A percentile compares a stretch with the other conserved stretches of the same genome.
Conservation (phyloP, 1,284 basidiomycete genomes). For the Anthracocystis walkeri region DNA sequence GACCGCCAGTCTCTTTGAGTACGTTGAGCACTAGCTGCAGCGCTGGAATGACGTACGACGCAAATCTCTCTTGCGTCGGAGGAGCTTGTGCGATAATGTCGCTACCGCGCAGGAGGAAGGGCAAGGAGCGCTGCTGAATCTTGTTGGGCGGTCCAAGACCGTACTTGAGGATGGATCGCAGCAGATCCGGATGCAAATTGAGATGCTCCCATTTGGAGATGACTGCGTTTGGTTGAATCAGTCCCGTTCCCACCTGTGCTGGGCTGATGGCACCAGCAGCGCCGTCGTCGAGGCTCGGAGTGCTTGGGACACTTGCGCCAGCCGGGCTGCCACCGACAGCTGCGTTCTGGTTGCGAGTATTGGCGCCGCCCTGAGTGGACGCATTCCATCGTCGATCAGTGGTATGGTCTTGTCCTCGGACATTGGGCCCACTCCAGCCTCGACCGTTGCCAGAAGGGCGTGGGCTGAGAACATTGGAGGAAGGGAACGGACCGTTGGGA, state of each 20-base stretch:
- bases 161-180: constrained; percentile 90
- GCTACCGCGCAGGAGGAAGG: constrained; percentile 89
- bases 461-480: constrained; percentile 34
- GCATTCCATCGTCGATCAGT: constrained; percentile 37
- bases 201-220: constrained; percentile 97
- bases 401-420: constrained; percentile 18
- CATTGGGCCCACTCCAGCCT: constrained; percentile 30
- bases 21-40: constrained; percentile 61
- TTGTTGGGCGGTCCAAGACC: constrained; percentile 98
- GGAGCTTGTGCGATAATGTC: constrained; percentile 99
- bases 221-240: constrained; percentile 82
- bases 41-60: constrained; percentile 77
- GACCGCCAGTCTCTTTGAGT: constrained; percentile 44
- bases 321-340: background rate
- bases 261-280: background rate
- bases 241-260: constrained; percentile 70
- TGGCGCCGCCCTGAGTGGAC: constrained; percentile 12
- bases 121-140: constrained; percentile 94
- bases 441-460: constrained; percentile 39
- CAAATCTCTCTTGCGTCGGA: constrained; percentile 96
- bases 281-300: constrained; percentile 31
- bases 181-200: constrained; percentile 83
- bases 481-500: constrained; percentile 19
- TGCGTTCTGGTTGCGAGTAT: constrained; percentile 19
- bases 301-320: constrained; percentile 18